These are phyloP conservation scores for Zelopaecilomyces penicillatus DNA, from an alignment of 2,329 filamentous ascomycete genomes.

Conservation along the genomic window DNA sequence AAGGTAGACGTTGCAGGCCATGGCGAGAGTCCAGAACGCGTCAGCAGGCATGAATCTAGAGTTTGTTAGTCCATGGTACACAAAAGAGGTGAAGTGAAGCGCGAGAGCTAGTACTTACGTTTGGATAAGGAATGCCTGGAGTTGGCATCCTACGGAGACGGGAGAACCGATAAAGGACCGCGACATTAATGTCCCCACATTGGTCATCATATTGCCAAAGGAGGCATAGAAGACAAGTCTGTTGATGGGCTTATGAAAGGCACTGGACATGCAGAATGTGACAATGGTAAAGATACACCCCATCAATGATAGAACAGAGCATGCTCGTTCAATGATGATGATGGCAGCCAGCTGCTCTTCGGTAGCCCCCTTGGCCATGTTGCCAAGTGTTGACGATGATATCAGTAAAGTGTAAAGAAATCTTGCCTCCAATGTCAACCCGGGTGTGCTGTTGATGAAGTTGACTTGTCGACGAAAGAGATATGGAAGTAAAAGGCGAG, in stretches of 20 bases:
- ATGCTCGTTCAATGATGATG: constrained; percentile 55
- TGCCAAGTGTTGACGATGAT: background rate
- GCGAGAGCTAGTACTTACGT: constrained; percentile 47
- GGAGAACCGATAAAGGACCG: constrained; percentile 45
- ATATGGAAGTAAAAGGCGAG: no score
- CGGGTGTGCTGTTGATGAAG: no score
- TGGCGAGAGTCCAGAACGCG: constrained; percentile 68
- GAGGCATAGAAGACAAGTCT: constrained; percentile 76
- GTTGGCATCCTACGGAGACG: constrained; percentile 51
- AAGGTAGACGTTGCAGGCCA: constrained; percentile 77
- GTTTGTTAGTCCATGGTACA: constrained; percentile 9
- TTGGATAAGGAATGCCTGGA: constrained; percentile 74
- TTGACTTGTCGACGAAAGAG: no score
- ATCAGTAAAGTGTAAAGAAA: no score
- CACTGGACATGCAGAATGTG: constrained; percentile 59
- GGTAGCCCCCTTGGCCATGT: constrained; percentile 6
- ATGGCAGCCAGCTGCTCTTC: constrained; percentile 43
- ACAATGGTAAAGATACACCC: constrained; percentile 64
- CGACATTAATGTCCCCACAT: constrained; percentile 68
- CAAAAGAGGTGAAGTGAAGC: background rate
- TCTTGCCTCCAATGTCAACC: no score
- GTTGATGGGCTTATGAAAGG: constrained; percentile 82
- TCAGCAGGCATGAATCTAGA: constrained; percentile 72
- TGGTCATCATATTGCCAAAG: constrained; percentile 71
- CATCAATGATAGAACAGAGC: constrained; percentile 62